These are phyloP conservation scores for Amanita polypyramis DNA, from an alignment of 768 basidiomycete species.

Conservation along the genomic window DNA sequence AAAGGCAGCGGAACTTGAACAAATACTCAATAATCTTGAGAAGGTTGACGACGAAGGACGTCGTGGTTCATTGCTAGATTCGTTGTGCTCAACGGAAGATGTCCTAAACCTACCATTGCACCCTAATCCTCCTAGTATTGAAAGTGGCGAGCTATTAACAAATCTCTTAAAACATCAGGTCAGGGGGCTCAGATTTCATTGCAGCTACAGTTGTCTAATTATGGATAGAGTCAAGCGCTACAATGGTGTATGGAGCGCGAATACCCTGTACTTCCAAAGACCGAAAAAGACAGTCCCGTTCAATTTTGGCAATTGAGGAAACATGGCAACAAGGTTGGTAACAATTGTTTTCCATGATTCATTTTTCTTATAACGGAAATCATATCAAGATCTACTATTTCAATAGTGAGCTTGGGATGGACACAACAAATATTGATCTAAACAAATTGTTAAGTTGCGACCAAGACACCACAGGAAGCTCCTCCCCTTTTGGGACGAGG, in stretches of 20 bases:
- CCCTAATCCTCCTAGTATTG: constrained; percentile 60
- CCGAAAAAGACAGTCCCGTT: constrained; percentile 58
- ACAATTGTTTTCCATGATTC: background rate
- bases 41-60: constrained; percentile 72
- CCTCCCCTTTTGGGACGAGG: constrained; percentile 67
- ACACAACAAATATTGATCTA: background rate
- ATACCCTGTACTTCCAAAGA: constrained; percentile 63
- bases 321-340: constrained; percentile 39
- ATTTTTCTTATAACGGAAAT: background rate
- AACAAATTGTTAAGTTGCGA: constrained; percentile 44
- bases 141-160: constrained; percentile 54
- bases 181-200: background rate
- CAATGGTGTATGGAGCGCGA: constrained; percentile 82
- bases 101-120: constrained; percentile 62
- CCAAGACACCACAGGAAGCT: constrained; percentile 63
- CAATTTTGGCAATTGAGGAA: constrained; percentile 83
- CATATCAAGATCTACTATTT: constrained; percentile 48
- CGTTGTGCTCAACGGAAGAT: constrained; percentile 58
- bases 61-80: constrained; percentile 60
- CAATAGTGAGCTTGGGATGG: constrained; percentile 39
- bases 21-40: constrained; percentile 57
- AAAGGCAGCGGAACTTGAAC: constrained; percentile 57
- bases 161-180: constrained; percentile 82
- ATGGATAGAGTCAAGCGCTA: constrained; percentile 61
- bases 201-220: background rate